phyloP scores from a whole-genome alignment of 805 yeast species.

The Lachancea lanzarotensis region DNA sequence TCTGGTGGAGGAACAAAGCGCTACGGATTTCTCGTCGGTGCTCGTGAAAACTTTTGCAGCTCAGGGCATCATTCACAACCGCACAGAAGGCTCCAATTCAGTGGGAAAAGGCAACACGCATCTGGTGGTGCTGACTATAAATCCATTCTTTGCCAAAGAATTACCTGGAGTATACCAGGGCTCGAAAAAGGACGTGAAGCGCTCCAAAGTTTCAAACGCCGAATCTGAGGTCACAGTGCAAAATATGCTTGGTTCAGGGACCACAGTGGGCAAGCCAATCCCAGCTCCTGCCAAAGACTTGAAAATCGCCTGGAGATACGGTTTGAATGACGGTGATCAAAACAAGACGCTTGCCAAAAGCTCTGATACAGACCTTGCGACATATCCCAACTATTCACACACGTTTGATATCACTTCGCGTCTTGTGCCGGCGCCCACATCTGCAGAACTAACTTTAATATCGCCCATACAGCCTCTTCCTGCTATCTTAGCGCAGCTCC shows the following conservation, averaged over 20 bases:
- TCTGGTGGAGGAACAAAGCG: constrained; percentile 73
- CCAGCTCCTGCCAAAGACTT: constrained; percentile 39
- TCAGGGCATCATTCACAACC: constrained; percentile 66
- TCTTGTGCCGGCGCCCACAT: constrained; percentile 57
- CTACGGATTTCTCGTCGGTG: constrained; percentile 79
- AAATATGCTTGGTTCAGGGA: constrained; percentile 41
- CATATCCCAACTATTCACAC: constrained; percentile 49
- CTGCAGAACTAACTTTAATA: constrained; percentile 54
- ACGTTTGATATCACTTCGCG: constrained; percentile 75
- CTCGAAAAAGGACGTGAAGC: constrained; percentile 57
- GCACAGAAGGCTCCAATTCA: constrained; percentile 34
- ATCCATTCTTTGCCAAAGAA: constrained; percentile 54
- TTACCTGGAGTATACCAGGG: constrained; percentile 77
- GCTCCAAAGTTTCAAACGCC: constrained; percentile 47
- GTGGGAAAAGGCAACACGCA: constrained; percentile 42
- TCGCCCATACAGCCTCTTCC: constrained; percentile 32
- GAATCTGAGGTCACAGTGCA: constrained; percentile 56
- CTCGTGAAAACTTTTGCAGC: constrained; percentile 63
- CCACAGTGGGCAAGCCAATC: constrained; percentile 8
- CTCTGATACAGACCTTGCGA: constrained; percentile 22
- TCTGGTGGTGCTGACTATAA: constrained; percentile 55
- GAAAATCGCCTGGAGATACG: constrained; percentile 94
- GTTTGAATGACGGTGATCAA: constrained; percentile 36
- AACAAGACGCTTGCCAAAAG: constrained; percentile 16
- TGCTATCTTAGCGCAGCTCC: constrained; percentile 37